Conservation (phyloP, 78 protist genomes). For the Tieghemostelium lacteum region DNA sequence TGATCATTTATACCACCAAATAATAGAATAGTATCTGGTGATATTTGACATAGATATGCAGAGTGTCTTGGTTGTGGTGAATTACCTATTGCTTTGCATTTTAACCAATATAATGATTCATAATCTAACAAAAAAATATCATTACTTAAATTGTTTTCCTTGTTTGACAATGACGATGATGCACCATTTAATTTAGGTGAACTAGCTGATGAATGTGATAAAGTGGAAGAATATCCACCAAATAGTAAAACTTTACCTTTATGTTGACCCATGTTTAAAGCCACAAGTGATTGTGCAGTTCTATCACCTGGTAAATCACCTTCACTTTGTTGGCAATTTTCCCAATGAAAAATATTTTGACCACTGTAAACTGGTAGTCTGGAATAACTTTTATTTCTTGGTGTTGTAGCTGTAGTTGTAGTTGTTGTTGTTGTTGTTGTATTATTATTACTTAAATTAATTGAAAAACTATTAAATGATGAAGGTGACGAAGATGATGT, state of each 20-base stretch:
- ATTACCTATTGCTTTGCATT: not conserved
- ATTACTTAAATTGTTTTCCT: not conserved
- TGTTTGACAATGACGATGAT: not conserved
- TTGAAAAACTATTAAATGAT: not conserved
- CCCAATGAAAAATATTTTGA: conserved; percentile 19
- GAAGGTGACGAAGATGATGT: conserved; percentile 4
- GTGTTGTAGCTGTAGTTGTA: too few species aligned
- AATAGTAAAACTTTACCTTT: conserved; percentile 42
- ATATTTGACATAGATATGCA: conserved; percentile 46
- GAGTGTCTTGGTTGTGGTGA: conserved; percentile 52
- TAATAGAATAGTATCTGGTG: conserved; percentile 34
- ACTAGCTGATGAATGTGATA: too few species aligned
- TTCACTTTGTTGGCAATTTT: conserved; percentile 3
- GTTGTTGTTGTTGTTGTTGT: too few species aligned
- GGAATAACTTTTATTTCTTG: conserved; percentile 34
- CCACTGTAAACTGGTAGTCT: conserved; percentile 54
- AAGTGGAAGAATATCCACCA: too few species aligned
- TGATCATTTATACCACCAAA: conserved; percentile 35
- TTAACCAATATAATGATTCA: conserved; percentile 40
- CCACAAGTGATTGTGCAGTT: conserved; percentile 12
- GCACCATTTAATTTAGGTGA: too few species aligned
- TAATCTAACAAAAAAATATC: conserved; percentile 46
- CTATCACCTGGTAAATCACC: conserved; percentile 28
- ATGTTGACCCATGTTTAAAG: conserved; percentile 22
- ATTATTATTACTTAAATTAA: too few species aligned